Percentiles rank a stretch among this genome's conserved stretches.
Conservation (phyloP, 2,329 filamentous ascomycete genomes). For the Hypocreales sp. region DNA sequence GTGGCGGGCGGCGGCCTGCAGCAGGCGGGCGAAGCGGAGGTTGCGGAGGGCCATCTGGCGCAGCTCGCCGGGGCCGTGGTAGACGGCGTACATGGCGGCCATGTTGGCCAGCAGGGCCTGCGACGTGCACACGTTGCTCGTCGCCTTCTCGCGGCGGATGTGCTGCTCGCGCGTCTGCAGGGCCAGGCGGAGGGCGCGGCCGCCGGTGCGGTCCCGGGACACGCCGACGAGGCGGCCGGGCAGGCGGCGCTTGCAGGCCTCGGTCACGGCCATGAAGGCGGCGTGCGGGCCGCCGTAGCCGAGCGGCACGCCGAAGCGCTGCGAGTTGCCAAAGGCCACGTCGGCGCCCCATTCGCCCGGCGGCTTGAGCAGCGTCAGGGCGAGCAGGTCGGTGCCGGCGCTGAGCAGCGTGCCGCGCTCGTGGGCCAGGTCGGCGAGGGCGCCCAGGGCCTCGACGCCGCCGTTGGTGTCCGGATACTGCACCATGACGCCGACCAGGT, state of each 20-base stretch:
- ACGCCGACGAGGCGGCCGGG: constrained; percentile 81
- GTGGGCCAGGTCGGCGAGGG: constrained; percentile 64
- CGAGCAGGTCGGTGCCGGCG: constrained; percentile 78
- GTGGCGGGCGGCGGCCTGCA: constrained; percentile 48
- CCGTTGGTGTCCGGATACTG: constrained; percentile 90
- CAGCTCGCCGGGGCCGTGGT: constrained; percentile 76
- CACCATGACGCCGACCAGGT: constrained; percentile 78
- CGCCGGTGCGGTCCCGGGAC: constrained; percentile 77
- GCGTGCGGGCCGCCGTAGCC: constrained; percentile 92
- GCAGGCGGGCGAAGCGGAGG: constrained; percentile 52
- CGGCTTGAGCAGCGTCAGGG: constrained; percentile 72
- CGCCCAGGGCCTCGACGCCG: constrained; percentile 58
- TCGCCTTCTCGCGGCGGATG: constrained; percentile 90
- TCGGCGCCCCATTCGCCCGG: constrained; percentile 92
- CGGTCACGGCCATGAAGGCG: constrained; percentile 84
- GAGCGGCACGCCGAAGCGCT: constrained; percentile 82
- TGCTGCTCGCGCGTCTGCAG: constrained; percentile 92
- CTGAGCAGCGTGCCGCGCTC: constrained; percentile 64
- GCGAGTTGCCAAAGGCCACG: constrained; percentile 84
- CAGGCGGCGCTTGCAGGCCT: constrained; percentile 89
- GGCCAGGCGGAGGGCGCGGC: constrained; percentile 67
- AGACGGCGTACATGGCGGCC: constrained; percentile 87
- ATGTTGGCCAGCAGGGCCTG: constrained; percentile 92
- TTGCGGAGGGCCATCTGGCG: constrained; percentile 70
- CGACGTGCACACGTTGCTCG: constrained; percentile 93